Evolutionary conservation across 768 basidiomycete species (phyloP).

Genomic region (Kwoniella sp.): DNA sequence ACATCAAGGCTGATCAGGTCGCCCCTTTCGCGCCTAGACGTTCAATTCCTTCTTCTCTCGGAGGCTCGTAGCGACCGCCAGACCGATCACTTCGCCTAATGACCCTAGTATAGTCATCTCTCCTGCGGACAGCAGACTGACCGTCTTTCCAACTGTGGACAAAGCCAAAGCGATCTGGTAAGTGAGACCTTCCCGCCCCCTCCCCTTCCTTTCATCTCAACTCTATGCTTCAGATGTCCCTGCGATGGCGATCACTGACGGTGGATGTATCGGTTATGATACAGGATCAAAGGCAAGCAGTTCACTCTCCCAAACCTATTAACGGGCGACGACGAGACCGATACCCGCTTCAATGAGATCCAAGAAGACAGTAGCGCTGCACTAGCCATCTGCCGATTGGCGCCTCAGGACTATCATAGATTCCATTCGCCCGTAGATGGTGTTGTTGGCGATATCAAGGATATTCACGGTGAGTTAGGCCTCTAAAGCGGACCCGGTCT

Average conservation of each 20-base stretch:
- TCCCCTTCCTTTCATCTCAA: background rate
- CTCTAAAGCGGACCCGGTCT: no score
- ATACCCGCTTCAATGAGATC: slow-evolving; percentile 58
- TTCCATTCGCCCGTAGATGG: slow-evolving; percentile 74
- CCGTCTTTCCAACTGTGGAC: slow-evolving; percentile 66
- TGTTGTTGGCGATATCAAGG: slow-evolving; percentile 57
- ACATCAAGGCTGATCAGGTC: no score
- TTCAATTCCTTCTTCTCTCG: slow-evolving; percentile 82
- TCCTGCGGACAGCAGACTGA: slow-evolving; percentile 74
- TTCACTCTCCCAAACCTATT: slow-evolving; percentile 71
- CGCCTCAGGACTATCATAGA: slow-evolving; percentile 79
- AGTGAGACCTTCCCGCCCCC: slow-evolving; percentile 16
- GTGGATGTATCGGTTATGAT: no score
- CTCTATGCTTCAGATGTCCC: background rate
- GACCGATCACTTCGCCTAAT: slow-evolving; percentile 65
- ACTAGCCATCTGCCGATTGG: slow-evolving; percentile 73
- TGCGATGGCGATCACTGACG: slow-evolving; percentile 2
- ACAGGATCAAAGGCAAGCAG: slow-evolving; percentile 68
- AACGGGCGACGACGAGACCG: slow-evolving; percentile 54
- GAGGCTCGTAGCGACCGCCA: slow-evolving; percentile 64
- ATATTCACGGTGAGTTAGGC: slow-evolving; percentile 43
- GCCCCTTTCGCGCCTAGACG: slow-evolving; percentile 51
- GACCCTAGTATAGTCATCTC: slow-evolving; percentile 65
- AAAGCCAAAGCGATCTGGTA: slow-evolving; percentile 72
- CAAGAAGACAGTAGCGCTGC: slow-evolving; percentile 39